These are phyloP conservation scores for Termitomyces sp. DNA, from an alignment of 768 basidiomycete species.

Conservation along the genomic window DNA sequence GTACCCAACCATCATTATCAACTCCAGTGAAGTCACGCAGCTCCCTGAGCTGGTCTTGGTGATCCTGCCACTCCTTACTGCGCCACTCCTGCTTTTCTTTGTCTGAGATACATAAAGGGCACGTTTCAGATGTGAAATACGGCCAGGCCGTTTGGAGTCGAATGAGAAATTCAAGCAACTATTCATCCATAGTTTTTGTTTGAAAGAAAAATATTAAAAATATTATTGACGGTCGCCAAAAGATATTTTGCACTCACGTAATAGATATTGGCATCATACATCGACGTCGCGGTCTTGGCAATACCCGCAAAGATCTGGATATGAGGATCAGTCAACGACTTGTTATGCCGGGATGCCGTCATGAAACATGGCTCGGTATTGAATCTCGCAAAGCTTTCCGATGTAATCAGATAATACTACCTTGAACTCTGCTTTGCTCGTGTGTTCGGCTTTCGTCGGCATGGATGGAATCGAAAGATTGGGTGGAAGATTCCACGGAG, in stretches of 20 bases:
- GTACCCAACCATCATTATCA: background rate
- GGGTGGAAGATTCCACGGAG: background rate
- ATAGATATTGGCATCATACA: background rate
- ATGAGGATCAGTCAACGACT: background rate
- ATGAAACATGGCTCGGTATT: too few relatives aligned
- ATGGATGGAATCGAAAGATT: background rate
- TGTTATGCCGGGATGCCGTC: background rate
- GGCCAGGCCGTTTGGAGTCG: background rate
- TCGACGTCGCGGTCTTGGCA: background rate
- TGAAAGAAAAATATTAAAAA: too few relatives aligned
- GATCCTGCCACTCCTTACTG: background rate
- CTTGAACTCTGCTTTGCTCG: too few relatives aligned
- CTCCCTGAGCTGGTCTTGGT: background rate
- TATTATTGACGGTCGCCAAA: background rate
- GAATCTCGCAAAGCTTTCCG: background rate
- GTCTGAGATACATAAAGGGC: background rate
- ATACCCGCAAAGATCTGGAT: background rate
- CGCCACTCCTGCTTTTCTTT: background rate
- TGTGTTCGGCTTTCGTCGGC: background rate
- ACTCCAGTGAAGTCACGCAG: background rate
- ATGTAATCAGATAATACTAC: too few relatives aligned
- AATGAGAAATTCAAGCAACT: background rate
- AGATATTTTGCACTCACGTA: background rate
- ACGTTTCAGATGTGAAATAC: background rate
- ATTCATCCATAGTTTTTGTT: too few relatives aligned